These are phyloP conservation scores for Eragrostis nindensis DNA, from an alignment of 176 grass and related monocot species.

Conservation along the genomic window DNA sequence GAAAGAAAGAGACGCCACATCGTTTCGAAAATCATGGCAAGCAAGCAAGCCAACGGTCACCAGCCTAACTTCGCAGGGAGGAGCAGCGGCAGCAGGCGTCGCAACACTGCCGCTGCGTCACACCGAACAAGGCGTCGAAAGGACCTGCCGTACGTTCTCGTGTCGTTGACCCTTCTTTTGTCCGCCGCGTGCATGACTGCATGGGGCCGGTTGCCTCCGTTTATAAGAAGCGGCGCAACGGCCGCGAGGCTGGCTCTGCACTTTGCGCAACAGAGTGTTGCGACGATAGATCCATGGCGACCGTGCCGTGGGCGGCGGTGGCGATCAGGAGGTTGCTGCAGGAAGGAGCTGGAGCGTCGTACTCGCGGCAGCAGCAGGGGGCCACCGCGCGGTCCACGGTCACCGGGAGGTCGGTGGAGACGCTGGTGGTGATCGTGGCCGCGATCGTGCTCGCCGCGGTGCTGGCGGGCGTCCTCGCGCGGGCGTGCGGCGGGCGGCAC, in stretches of 20 bases:
- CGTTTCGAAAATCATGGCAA: conserved; percentile 23
- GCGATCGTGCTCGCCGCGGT: conserved; percentile 71
- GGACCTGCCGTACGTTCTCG: not conserved
- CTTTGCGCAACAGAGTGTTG: not conserved
- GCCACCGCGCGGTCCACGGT: conserved; percentile 7
- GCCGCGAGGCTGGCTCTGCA: not conserved
- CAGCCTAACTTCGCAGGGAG: not conserved
- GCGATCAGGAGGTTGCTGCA: conserved; percentile 47
- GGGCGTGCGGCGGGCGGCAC: conserved; percentile 59
- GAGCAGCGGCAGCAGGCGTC: conserved; percentile 29
- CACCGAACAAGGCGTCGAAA: not conserved
- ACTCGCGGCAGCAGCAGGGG: conserved; percentile 3
- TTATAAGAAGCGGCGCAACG: conserved; percentile 24
- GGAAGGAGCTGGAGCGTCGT: conserved; percentile 33
- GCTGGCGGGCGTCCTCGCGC: conserved; percentile 66
- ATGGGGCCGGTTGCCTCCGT: not conserved
- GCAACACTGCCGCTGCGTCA: conserved; percentile 1
- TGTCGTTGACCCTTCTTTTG: conserved; percentile 46
- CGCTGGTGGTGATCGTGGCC: conserved; percentile 84
- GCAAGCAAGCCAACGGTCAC: conserved; percentile 38
- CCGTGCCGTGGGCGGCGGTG: conserved; percentile 3
- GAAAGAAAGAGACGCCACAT: conserved; percentile 34
- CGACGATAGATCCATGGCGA: not conserved
- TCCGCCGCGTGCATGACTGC: conserved; percentile 37
- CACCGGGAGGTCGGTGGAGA: conserved; percentile 63